Evolutionary conservation across 495 filamentous ascomycete genomes (phyloP).

Genomic region (Aspergillus incahuasiensis): DNA sequence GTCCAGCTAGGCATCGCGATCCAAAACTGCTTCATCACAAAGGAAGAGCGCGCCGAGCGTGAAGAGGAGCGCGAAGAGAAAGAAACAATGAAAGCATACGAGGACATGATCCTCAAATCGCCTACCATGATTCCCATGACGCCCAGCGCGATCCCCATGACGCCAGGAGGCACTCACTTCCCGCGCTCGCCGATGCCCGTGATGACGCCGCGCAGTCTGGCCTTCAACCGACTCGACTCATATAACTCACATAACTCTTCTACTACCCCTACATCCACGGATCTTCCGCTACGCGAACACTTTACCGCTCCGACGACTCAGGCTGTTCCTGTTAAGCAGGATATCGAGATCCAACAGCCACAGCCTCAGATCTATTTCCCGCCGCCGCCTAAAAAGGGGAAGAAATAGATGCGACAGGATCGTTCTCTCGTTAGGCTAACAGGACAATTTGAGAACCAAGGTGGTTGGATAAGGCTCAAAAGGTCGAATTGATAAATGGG

Average conservation of each 20-base stretch:
- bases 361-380: slow-evolving; percentile 39
- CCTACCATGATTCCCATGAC: slow-evolving; percentile 38
- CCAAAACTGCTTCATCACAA: slow-evolving; percentile 59
- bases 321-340: slow-evolving; percentile 21
- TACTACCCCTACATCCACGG: slow-evolving; percentile 21
- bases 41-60: slow-evolving; percentile 32
- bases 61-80: slow-evolving; percentile 38
- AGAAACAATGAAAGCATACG: slow-evolving; percentile 37
- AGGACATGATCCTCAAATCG: slow-evolving; percentile 44
- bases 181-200: slow-evolving; percentile 24
- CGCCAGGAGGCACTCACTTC: slow-evolving; percentile 1
- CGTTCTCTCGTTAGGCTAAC: too few species aligned
- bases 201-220: slow-evolving; percentile 38
- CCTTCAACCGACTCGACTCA: slow-evolving; percentile 36
- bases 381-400: slow-evolving; percentile 42
- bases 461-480: too few species aligned
- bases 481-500: too few species aligned
- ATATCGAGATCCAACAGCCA: slow-evolving; percentile 20
- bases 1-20: slow-evolving; percentile 52
- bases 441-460: too few species aligned
- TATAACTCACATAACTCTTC: background rate
- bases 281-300: slow-evolving; percentile 41
- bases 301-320: slow-evolving; percentile 17
- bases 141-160: slow-evolving; percentile 16
- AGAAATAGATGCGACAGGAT: slow-evolving; percentile 25